These are phyloP conservation scores for Gossypium trilobum DNA, from an alignment of 441 rosid genomes.

Conservation along the genomic window DNA sequence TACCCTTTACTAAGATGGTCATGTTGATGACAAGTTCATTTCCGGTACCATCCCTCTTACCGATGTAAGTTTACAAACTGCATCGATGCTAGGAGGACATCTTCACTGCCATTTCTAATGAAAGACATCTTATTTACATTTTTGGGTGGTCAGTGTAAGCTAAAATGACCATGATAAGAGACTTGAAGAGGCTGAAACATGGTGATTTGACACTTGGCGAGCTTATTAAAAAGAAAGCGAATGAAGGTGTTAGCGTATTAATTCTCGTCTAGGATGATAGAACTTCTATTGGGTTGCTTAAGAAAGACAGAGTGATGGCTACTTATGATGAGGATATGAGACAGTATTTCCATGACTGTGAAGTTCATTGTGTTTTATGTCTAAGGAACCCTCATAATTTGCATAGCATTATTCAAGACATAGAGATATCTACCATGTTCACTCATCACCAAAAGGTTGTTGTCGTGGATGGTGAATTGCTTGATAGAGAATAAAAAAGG, in stretches of 20 bases:
- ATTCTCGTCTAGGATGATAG: constrained; percentile 37
- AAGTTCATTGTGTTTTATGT: too few species aligned
- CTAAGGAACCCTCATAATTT: too few species aligned
- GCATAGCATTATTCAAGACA: too few species aligned
- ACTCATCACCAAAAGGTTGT: too few species aligned
- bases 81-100: constrained; percentile 28
- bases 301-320: too few species aligned
- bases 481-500: too few species aligned
- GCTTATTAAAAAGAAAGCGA: constrained; percentile 28
- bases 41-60: constrained; percentile 17
- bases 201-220: constrained; percentile 27
- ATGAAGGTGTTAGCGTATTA: constrained; percentile 25
- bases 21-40: constrained; percentile 19
- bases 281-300: constrained; percentile 19
- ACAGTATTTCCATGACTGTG: too few species aligned
- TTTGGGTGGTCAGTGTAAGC: constrained; percentile 31
- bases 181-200: constrained; percentile 13
- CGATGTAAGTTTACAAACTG: constrained; percentile 17
- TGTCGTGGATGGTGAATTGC: too few species aligned
- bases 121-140: constrained; percentile 29
- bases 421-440: too few species aligned
- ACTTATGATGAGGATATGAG: too few species aligned
- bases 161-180: constrained; percentile 24
- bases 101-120: constrained; percentile 24
- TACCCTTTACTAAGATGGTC: constrained; percentile 34